Base-by-base conservation (phyloP, 2,329 filamentous ascomycete species). In the Colletotrichum musae region DNA sequence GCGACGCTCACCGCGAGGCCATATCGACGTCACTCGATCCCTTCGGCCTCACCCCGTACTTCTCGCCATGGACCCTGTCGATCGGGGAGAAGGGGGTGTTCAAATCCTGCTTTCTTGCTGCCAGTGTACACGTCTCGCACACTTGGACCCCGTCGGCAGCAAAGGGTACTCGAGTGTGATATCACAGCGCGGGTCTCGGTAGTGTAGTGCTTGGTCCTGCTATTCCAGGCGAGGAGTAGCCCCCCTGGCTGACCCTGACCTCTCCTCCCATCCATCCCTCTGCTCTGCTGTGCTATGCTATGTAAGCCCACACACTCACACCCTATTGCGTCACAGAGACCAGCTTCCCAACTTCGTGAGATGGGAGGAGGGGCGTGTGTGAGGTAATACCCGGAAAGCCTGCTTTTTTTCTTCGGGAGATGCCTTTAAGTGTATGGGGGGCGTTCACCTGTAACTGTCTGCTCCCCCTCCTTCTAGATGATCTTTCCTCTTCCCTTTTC, bases 281-380 rank as follows among this genome's bases (percentile, higher is more conserved):
- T 18, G 26, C 26, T 6, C 6, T 4, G 26, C 26, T 28, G 6
- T 28, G 6, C 26, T 6, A 36, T 36, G 32, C 32, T 36, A 36
- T 36, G 32, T 18, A 10, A 13, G 15, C 43, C 54, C 61, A 48
- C 54, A 60, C 41, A 43, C 10, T 21, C 53, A 64, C 62, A 28
- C 62, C 63, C 67, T 52, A 70, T 70, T 70, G 58, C 67, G 64
- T 70, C 67, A 70, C 67, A 41, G 61, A 26, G 41, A 43, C 67
- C 67, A 69, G 63, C 45, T 63, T 60, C 28, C 45, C 50, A 36
- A 16, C 18, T 12, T n/a, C 16, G 18, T 13, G 5, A 12, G 45
- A 45, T 51, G 32, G 9, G 4, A 48, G n/a, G 52, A 54, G 28
- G 54, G 41, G 56, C 21, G 45, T 32, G 56, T 56, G 66, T 69